Evolutionary conservation across 257 asterid species (phyloP).

Genomic region (Catharanthus roseus): DNA sequence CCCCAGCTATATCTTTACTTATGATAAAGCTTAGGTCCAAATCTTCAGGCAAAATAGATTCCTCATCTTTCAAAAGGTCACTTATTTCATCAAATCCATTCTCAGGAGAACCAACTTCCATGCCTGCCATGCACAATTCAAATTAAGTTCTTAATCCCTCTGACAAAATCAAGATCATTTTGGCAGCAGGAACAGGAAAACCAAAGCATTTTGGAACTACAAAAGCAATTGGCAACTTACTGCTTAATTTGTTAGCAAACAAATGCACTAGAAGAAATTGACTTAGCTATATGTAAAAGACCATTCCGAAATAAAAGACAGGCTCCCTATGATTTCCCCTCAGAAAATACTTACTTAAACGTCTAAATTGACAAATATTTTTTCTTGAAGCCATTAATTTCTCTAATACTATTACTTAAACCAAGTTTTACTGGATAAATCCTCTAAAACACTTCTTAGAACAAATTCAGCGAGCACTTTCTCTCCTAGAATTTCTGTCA

Average conservation of each 20-base stretch:
- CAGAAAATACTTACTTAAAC: not conserved
- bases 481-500: not conserved
- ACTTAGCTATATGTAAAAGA: not conserved
- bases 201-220: not conserved
- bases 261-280: not conserved
- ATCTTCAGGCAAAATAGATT: slow-evolving; percentile 19
- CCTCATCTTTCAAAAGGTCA: slow-evolving; percentile 23
- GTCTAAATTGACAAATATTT: not conserved
- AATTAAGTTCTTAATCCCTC: not conserved
- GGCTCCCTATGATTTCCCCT: not conserved
- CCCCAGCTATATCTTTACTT: slow-evolving; percentile 17
- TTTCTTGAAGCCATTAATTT: not conserved
- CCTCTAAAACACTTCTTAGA: not conserved
- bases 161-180: not conserved
- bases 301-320: not conserved
- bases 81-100: slow-evolving; percentile 23
- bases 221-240: not conserved
- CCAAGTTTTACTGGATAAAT: not conserved
- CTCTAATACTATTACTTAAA: not conserved
- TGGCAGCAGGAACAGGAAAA: not conserved
- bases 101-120: slow-evolving; percentile 24
- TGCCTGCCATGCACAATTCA: slow-evolving; percentile 12
- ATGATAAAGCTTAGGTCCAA: slow-evolving; percentile 14
- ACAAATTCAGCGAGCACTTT: not conserved
- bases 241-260: not conserved